phyloP scores from a whole-genome alignment of 805 yeast species.

The Cyberlindnera xylosilytica region DNA sequence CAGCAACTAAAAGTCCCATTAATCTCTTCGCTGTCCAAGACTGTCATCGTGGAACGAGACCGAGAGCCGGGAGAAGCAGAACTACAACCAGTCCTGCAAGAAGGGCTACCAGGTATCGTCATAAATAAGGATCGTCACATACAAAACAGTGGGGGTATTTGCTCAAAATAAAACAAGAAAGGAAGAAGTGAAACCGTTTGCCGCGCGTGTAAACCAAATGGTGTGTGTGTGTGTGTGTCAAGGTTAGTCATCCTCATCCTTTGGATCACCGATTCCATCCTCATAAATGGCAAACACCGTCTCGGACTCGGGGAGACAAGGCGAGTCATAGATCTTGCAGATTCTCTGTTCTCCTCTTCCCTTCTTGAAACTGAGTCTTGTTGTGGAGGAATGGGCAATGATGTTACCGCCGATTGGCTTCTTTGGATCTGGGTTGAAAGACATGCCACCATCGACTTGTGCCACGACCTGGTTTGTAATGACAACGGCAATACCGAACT shows the following conservation, averaged over 20 bases:
- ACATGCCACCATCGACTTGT: slow-evolving; percentile 84
- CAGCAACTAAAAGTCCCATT: no score
- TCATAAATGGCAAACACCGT: slow-evolving; percentile 94
- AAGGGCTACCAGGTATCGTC: no score
- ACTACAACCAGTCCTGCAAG: no score
- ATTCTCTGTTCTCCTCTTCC: slow-evolving; percentile 91
- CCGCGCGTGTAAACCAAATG: no score
- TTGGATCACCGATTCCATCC: slow-evolving; percentile 96
- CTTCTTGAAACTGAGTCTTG: slow-evolving; percentile 84
- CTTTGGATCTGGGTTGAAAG: slow-evolving; percentile 92
- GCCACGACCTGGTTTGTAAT: slow-evolving; percentile 97
- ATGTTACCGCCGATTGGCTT: slow-evolving; percentile 99
- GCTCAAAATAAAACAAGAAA: no score
- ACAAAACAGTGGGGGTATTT: no score
- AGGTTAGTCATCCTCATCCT: slow-evolving; percentile 42
- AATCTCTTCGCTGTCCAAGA: no score
- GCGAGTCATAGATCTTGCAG: slow-evolving; percentile 93
- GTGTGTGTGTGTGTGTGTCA: no score
- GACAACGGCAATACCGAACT: slow-evolving; percentile 95
- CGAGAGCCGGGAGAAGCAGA: no score
- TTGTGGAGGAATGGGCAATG: slow-evolving; percentile 94
- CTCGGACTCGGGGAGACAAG: slow-evolving; percentile 94
- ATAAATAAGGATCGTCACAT: no score
- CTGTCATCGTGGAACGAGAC: no score
- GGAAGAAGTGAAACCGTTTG: no score